phyloP scores from a whole-genome alignment of 2,329 filamentous ascomycete genomes.

The Eurotiales sp. region DNA sequence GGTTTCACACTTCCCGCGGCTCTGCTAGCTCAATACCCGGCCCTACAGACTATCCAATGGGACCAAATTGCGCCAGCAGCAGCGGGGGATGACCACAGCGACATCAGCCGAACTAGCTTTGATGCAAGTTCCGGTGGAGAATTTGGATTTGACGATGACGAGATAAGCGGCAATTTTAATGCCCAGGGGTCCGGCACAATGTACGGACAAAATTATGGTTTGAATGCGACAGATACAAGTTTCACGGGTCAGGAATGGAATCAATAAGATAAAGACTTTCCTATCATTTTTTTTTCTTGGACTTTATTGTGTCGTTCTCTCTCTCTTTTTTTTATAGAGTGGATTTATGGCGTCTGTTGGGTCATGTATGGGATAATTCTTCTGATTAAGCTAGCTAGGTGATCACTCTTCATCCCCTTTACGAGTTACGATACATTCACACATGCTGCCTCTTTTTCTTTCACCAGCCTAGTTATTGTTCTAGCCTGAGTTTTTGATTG shows the following conservation, averaged over 20 bases:
- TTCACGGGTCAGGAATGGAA: constrained; percentile 30
- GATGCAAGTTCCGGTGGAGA: constrained; percentile 44
- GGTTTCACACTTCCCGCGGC: constrained; percentile 78
- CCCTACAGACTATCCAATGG: constrained; percentile 88
- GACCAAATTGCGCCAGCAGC: constrained; percentile 62
- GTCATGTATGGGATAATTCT: not conserved
- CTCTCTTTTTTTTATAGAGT: constrained; percentile 6
- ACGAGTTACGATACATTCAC: not conserved
- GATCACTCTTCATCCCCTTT: not conserved
- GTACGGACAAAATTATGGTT: constrained; percentile 30
- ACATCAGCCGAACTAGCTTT: constrained; percentile 61
- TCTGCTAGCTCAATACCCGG: constrained; percentile 86
- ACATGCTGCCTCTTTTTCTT: not conserved
- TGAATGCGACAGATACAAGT: constrained; percentile 26
- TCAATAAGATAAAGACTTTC: constrained; percentile 13
- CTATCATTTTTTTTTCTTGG: not conserved
- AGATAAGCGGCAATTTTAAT: constrained; percentile 34
- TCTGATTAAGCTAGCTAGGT: too few relatives aligned
- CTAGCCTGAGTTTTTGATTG: not conserved
- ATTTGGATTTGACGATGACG: constrained; percentile 42
- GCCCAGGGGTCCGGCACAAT: constrained; percentile 28
- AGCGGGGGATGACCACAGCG: constrained; percentile 53
- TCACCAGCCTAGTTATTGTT: not conserved
- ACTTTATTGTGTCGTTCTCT: not conserved
- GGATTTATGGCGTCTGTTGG: constrained; percentile 4